phyloP scores from a whole-genome alignment of 2,329 filamentous ascomycete genomes.

The Cladorrhinum sp. region DNA sequence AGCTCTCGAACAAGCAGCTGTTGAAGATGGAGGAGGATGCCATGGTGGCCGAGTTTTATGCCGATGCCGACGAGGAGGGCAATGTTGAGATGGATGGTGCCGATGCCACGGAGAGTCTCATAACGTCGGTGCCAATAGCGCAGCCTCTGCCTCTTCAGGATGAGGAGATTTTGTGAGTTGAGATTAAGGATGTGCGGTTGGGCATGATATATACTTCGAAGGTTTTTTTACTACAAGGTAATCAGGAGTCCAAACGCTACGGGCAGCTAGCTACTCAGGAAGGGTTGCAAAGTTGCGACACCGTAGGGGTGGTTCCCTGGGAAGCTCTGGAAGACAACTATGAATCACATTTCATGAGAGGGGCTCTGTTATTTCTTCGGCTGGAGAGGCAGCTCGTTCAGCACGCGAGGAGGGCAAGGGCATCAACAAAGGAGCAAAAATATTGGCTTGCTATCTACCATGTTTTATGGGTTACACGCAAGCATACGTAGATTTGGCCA shows the following conservation, averaged over 20 bases:
- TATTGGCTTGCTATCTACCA: too few relatives aligned
- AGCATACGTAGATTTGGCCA: too few relatives aligned
- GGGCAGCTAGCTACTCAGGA: neutral
- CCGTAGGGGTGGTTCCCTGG: neutral
- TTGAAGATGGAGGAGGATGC: conserved; percentile 26
- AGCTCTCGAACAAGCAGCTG: conserved; percentile 18
- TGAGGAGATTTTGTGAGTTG: conserved; percentile 21
- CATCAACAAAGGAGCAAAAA: too few relatives aligned
- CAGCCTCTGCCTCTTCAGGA: conserved; percentile 6
- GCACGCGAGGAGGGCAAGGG: too few relatives aligned
- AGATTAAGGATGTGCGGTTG: neutral
- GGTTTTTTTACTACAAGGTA: neutral
- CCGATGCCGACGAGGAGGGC: conserved; percentile 25
- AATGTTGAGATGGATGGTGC: conserved; percentile 38
- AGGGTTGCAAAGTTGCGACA: neutral
- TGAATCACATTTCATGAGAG: neutral
- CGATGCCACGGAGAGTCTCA: conserved; percentile 4
- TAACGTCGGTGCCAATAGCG: neutral
- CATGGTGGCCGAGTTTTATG: conserved; percentile 21
- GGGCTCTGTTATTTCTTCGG: too few relatives aligned
- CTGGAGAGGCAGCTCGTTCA: neutral
- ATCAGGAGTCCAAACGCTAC: neutral
- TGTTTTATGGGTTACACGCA: too few relatives aligned
- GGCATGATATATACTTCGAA: neutral
- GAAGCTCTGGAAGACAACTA: too few relatives aligned